phyloP scores from a whole-genome alignment of 805 yeast genomes.

The Cyberlindnera mississippiensis region DNA sequence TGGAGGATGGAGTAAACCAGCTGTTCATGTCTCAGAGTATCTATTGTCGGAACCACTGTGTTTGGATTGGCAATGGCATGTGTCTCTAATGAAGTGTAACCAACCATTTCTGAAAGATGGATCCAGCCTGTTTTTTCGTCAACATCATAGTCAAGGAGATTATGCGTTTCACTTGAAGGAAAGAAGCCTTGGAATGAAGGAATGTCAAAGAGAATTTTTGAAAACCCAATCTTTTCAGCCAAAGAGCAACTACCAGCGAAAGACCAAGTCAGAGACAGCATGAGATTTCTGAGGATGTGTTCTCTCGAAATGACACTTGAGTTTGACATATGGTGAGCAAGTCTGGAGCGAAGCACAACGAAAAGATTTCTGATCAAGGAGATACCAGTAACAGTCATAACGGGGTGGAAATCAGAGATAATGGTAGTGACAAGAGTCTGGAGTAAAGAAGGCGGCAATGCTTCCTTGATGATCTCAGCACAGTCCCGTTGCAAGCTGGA shows the following conservation, averaged over 20 bases:
- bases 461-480: constrained; percentile 4
- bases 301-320: not conserved
- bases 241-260: constrained; percentile 53
- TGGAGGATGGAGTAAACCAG: constrained; percentile 53
- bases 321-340: not conserved
- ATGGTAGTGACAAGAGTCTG: constrained; percentile 1
- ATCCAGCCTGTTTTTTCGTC: constrained; percentile 52
- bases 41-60: constrained; percentile 72
- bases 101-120: constrained; percentile 44
- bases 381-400: constrained; percentile 7
- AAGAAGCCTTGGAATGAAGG: constrained; percentile 22
- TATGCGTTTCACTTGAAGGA: constrained; percentile 17
- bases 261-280: constrained; percentile 52
- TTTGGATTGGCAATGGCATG: constrained; percentile 53
- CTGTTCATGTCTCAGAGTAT: constrained; percentile 65
- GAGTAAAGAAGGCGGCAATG: not conserved
- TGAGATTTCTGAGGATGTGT: constrained; percentile 18
- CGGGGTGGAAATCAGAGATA: not conserved
- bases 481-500: not conserved
- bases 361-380: constrained; percentile 9
- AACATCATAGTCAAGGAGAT: constrained; percentile 34
- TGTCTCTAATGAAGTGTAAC: constrained; percentile 34
- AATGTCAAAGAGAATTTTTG: constrained; percentile 25
- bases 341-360: constrained; percentile 1
- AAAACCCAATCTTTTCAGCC: constrained; percentile 37